Base-by-base conservation (phyloP, 1,139 yeast species). In the Kurtzmaniella natalensis region DNA sequence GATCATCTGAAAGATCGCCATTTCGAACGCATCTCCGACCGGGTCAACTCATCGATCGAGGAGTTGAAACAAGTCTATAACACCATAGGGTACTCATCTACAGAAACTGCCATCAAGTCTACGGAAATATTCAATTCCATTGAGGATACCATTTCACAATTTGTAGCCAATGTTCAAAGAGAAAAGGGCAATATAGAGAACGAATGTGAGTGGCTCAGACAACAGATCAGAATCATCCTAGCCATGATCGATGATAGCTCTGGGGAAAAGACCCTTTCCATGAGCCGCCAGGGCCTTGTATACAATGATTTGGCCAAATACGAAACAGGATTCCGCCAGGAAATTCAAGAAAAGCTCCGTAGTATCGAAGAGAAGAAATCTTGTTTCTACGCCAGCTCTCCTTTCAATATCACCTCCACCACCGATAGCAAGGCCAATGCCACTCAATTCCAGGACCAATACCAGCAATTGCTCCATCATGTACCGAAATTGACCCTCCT, bases 151-250 rank as follows among this genome's bases (percentile, higher is more conserved):
- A 66, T 69, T 13, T 33, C 48, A 9, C 56, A 57, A 29, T 66
- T 65, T 42, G 55, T 67, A 3, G 37, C 43, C 19, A 58, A 43
- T 28, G 47, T 68, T 15, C 56, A 54, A 28, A 50, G 72, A 38
- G 73, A 70, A 41, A 64, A 61, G 47, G 51, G 42, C 23, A 61
- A 50, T 37, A 63, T 69, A 3, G 66, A 60, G 34, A 63, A 59
- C 37, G 76, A 70, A 41, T 67, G 73, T 47, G 72, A 66, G 35
- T 69, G 75, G 74, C 50, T 69, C 36, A 46, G 72, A 33, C 72
- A 69, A 42, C 74, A 69, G 39, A 60, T 68, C 19, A 48, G 58
- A 29, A 51, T 67, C 5, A 64, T 69, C 3, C 47, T 68, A 18
- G 64, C 70, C 3, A 64, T 69, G 64, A 47, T 67, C 3, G 57